Percentiles rank a stretch among this genome's conserved stretches.
These are phyloP conservation scores for Chlorella vulgaris DNA, from an alignment of 139 green algal species.

Conservation along the genomic window DNA sequence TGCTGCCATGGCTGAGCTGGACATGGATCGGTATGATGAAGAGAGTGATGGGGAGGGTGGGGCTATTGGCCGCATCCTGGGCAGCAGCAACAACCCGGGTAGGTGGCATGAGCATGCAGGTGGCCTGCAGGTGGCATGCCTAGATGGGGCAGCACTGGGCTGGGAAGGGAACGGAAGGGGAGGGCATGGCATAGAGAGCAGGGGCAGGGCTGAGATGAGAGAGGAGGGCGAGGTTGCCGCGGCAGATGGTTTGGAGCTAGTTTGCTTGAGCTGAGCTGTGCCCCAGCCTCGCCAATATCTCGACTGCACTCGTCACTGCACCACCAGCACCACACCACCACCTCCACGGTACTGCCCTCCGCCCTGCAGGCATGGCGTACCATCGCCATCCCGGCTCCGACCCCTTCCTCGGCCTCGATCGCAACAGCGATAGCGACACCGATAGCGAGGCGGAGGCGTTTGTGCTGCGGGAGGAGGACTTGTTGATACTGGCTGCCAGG, in stretches of 20 bases:
- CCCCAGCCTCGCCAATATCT: too few relatives aligned
- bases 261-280: too few relatives aligned
- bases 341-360: too few relatives aligned
- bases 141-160: too few relatives aligned
- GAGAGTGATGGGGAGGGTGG: constrained; percentile 53
- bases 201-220: too few relatives aligned
- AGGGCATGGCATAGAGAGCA: too few relatives aligned
- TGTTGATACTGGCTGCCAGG: constrained; percentile 88
- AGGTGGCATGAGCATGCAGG: neutral
- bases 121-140: neutral
- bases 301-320: too few relatives aligned
- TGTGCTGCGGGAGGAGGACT: constrained; percentile 70
- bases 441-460: constrained; percentile 71
- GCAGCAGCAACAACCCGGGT: constrained; percentile 27
- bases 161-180: too few relatives aligned
- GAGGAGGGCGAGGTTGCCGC: too few relatives aligned
- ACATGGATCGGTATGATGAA: constrained; percentile 97
- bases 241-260: too few relatives aligned
- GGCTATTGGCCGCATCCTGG: constrained; percentile 33
- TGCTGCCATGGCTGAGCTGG: constrained; percentile 80
- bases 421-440: constrained; percentile 42
- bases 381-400: constrained; percentile 45
- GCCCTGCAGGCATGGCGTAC: constrained; percentile 56
- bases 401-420: constrained; percentile 24
- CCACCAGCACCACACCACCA: too few relatives aligned